These are phyloP conservation scores for Saccharomycopsis fodiens DNA, from an alignment of 805 yeast genomes.

Conservation along the genomic window DNA sequence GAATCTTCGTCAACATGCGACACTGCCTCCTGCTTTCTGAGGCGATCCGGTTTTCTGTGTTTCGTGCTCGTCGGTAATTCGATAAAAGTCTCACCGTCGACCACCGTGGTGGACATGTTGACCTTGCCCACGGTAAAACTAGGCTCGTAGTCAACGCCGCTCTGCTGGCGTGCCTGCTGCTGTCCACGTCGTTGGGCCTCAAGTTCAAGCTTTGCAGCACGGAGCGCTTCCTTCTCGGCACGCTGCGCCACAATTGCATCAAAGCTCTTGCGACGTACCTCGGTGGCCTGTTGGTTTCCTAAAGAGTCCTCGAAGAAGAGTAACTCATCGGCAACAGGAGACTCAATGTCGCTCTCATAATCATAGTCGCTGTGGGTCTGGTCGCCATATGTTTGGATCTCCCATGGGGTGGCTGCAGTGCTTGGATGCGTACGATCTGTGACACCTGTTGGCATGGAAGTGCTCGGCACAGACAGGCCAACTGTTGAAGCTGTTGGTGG, in stretches of 20 bases:
- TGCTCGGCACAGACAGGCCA: too few relatives aligned
- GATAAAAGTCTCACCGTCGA: constrained; percentile 1
- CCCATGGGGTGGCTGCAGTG: too few relatives aligned
- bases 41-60: too few relatives aligned
- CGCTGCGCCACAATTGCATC: not conserved
- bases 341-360: too few relatives aligned
- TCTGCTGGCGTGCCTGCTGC: not conserved
- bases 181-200: too few relatives aligned
- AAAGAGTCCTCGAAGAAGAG: not conserved
- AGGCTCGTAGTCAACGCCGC: not conserved
- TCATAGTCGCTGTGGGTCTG: too few relatives aligned
- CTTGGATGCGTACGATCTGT: too few relatives aligned
- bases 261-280: not conserved
- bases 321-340: not conserved
- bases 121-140: constrained; percentile 7
- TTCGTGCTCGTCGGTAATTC: not conserved
- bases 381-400: too few relatives aligned
- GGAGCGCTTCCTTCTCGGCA: not conserved
- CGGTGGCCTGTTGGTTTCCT: not conserved
- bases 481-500: too few relatives aligned
- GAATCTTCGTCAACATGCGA: not conserved
- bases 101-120: not conserved
- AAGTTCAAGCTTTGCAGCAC: not conserved
- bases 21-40: too few relatives aligned
- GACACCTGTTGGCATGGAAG: too few relatives aligned